These are phyloP conservation scores for Brettanomyces sp. DNA, from an alignment of 805 yeast species.

Conservation along the genomic window DNA sequence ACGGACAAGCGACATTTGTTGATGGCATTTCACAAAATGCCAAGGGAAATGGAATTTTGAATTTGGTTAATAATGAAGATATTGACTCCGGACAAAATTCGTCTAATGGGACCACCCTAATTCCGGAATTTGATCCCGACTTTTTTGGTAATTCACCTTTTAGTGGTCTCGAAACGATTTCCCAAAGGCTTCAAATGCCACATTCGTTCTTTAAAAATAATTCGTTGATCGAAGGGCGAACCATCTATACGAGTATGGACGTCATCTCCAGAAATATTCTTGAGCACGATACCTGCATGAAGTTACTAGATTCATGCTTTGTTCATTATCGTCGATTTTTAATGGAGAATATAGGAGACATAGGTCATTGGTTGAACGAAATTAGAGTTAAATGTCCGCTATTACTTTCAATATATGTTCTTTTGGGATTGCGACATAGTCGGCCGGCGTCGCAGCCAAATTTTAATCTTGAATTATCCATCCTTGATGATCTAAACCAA, in stretches of 20 bases:
- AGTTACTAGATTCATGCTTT: constrained; percentile 41
- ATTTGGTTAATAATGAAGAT: constrained; percentile 7
- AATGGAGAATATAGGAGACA: constrained; percentile 4
- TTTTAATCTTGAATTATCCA: constrained; percentile 18
- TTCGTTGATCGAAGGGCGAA: no score
- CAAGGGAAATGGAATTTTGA: no score
- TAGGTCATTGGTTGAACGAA: constrained; percentile 5
- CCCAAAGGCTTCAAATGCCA: constrained; percentile 3
- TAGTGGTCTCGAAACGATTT: constrained; percentile 15
- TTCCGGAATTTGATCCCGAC: constrained; percentile 5
- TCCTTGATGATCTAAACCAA: constrained; percentile 35
- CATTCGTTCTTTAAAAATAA: background rate
- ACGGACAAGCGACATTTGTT: no score
- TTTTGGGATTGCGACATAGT: constrained; percentile 43
- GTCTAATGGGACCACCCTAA: no score
- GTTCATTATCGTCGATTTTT: constrained; percentile 63
- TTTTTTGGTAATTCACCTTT: constrained; percentile 12
- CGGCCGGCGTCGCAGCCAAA: constrained; percentile 1
- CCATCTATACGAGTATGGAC: constrained; percentile 9
- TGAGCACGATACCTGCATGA: constrained; percentile 32
- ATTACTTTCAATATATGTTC: constrained; percentile 50
- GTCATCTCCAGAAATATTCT: constrained; percentile 32
- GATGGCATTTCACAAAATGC: no score
- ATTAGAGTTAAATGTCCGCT: constrained; percentile 44
- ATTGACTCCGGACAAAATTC: no score